phyloP scores from a whole-genome alignment of 2,329 filamentous ascomycete species.

The Fusarium pilosicola region DNA sequence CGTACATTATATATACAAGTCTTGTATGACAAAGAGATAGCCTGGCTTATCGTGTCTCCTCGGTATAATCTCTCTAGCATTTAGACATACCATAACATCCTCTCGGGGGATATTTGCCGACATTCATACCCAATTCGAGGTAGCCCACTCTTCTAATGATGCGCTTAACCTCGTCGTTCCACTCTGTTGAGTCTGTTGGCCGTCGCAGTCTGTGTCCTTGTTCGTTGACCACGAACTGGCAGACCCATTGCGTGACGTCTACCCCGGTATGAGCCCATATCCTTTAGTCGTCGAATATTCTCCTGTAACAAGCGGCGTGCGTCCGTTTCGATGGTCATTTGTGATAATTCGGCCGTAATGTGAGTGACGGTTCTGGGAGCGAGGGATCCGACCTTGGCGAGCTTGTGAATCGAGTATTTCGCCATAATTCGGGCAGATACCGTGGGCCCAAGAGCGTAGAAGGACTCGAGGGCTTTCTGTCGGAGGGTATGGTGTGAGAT shows the following conservation, averaged over 20 bases:
- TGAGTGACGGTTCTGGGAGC: conserved; percentile 80
- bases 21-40: conserved; percentile 43
- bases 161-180: conserved; percentile 51
- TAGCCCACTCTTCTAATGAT: neutral
- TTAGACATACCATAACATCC: neutral
- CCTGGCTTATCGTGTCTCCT: conserved; percentile 3
- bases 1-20: conserved; percentile 48
- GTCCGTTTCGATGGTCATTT: conserved; percentile 95
- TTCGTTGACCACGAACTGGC: conserved; percentile 90
- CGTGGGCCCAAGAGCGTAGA: conserved; percentile 84
- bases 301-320: conserved; percentile 80
- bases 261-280: conserved; percentile 91
- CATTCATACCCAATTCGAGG: neutral
- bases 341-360: conserved; percentile 84
- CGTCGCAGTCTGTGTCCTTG: conserved; percentile 75
- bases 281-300: conserved; percentile 85
- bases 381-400: conserved; percentile 79
- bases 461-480: conserved; percentile 79
- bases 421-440: conserved; percentile 81
- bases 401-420: conserved; percentile 87
- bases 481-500: conserved; percentile 11
- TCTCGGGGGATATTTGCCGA: neutral
- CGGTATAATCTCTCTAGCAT: neutral
- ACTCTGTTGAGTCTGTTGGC: conserved; percentile 71
- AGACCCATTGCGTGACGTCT: conserved; percentile 91